Percentiles rank a stretch among this genome's conserved stretches.
phyloP scores from a whole-genome alignment of 768 basidiomycete genomes.

The Rossbeevera mucosa region DNA sequence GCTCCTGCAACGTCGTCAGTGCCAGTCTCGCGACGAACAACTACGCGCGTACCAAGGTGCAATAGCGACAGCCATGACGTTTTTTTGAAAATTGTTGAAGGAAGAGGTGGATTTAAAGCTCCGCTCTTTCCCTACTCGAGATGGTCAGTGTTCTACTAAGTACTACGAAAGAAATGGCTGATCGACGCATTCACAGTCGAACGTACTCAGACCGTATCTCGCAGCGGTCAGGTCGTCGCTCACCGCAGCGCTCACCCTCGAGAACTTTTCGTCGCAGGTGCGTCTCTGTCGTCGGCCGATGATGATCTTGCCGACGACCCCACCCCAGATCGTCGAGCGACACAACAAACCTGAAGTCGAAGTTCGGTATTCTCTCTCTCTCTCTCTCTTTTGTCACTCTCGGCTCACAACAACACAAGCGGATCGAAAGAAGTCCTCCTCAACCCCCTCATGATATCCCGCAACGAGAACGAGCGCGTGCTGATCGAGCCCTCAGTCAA shows the following conservation, averaged over 20 bases:
- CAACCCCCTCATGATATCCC: slow-evolving; percentile 89
- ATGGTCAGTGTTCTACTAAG: slow-evolving; percentile 66
- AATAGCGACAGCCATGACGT: slow-evolving; percentile 54
- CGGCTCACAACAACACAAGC: slow-evolving; percentile 48
- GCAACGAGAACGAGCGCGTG: slow-evolving; percentile 96
- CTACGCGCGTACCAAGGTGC: slow-evolving; percentile 66
- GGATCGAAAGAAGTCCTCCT: slow-evolving; percentile 92
- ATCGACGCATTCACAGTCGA: slow-evolving; percentile 57
- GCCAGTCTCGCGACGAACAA: slow-evolving; percentile 6
- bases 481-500: slow-evolving; percentile 97
- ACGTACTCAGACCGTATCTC: slow-evolving; percentile 92
- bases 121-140: too few species aligned
- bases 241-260: slow-evolving; percentile 94
- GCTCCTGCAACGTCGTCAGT: slow-evolving; percentile 45
- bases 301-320: slow-evolving; percentile 6
- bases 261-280: slow-evolving; percentile 92
- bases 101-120: too few species aligned
- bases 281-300: slow-evolving; percentile 1
- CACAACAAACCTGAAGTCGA: slow-evolving; percentile 98
- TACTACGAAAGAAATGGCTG: neutral
- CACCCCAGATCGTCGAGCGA: slow-evolving; percentile 79
- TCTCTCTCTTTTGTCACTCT: neutral
- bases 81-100: slow-evolving; percentile 11
- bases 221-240: slow-evolving; percentile 93
- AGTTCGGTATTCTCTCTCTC: slow-evolving; percentile 48